phyloP scores from a whole-genome alignment of 345 rosid genomes.

The Boechera retrofracta region DNA sequence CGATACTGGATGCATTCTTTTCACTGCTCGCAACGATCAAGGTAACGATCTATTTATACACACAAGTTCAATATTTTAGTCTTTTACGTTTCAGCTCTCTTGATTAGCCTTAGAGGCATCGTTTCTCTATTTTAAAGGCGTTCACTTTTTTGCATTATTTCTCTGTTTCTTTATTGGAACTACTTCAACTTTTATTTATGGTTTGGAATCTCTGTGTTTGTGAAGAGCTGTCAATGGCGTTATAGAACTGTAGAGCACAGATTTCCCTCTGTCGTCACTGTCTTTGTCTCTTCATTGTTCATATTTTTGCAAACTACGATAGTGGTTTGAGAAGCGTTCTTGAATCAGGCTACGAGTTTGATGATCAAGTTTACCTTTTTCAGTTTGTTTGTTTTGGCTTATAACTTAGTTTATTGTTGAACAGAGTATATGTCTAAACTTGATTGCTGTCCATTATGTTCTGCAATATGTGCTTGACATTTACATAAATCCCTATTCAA shows the following conservation, averaged over 20 bases:
- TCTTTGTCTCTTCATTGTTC: too few relatives aligned
- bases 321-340: too few relatives aligned
- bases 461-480: neutral
- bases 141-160: neutral
- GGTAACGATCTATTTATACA: conserved; percentile 34
- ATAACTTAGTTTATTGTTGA: neutral
- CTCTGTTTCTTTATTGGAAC: neutral
- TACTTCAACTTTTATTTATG: neutral
- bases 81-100: neutral
- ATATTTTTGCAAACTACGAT: too few relatives aligned
- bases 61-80: neutral
- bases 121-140: neutral
- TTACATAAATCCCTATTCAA: neutral
- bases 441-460: neutral
- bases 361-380: conserved; percentile 5
- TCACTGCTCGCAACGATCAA: conserved; percentile 79
- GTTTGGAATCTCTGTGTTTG: conserved; percentile 1
- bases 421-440: conserved; percentile 2
- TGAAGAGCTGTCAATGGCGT: neutral
- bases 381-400: neutral
- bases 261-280: too few relatives aligned
- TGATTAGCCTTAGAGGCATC: neutral
- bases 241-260: too few relatives aligned
- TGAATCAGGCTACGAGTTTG: too few relatives aligned
- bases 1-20: conserved; percentile 64